Percentiles rank a stretch among this genome's conserved stretches.
phyloP scores from a whole-genome alignment of 2,329 filamentous ascomycete species.

The Clarireedia paspali region DNA sequence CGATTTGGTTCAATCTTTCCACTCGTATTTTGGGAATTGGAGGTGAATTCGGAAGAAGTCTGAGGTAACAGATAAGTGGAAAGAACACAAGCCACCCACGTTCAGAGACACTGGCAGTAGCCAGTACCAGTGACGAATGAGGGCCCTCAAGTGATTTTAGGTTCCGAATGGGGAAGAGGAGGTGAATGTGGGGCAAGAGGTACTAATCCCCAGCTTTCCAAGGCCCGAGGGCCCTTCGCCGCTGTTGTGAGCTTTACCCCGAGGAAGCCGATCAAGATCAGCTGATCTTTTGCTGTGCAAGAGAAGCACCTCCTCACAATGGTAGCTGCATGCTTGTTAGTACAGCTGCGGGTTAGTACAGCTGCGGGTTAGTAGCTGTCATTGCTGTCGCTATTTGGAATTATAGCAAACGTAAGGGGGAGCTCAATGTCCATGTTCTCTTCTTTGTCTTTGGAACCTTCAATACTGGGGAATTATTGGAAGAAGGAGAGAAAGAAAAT shows the following conservation, averaged over 20 bases:
- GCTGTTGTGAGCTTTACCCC: neutral
- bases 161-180: neutral
- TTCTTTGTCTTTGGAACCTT: too few relatives aligned
- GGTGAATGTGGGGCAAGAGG: slow-evolving; percentile 6
- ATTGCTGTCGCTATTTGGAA: neutral
- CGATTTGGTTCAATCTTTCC: slow-evolving; percentile 1
- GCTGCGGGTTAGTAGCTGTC: neutral
- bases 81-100: neutral
- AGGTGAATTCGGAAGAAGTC: neutral
- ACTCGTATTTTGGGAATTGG: neutral
- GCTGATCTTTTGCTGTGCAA: neutral
- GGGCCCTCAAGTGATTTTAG: neutral
- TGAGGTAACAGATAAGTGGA: neutral
- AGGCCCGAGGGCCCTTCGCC: neutral
- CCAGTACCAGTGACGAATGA: neutral
- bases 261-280: neutral
- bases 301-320: neutral
- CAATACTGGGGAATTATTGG: neutral
- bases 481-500: neutral
- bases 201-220: neutral
- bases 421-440: neutral
- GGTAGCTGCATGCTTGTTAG: neutral
- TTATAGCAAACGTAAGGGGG: neutral
- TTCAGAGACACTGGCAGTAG: neutral
- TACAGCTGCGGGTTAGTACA: neutral